phyloP scores from a whole-genome alignment of 202 grass and related monocot species.

The Saccharum hybrid region DNA sequence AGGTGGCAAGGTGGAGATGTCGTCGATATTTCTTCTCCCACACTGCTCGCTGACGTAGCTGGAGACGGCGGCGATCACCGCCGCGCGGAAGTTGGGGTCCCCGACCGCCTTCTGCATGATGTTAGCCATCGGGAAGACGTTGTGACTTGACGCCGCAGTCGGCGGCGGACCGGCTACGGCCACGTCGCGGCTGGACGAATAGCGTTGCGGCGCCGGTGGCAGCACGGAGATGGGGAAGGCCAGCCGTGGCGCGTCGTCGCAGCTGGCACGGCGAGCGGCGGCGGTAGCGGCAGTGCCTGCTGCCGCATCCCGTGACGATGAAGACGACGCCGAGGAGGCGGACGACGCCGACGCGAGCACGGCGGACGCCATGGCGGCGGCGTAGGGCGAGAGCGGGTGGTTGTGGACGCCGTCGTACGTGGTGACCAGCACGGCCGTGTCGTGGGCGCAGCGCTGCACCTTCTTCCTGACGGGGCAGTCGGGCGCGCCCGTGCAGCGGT shows the following conservation, averaged over 20 bases:
- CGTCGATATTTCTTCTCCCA: conserved; percentile 8
- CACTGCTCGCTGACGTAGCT: conserved; percentile 53
- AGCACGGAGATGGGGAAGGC: neutral
- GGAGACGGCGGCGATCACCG: conserved; percentile 54
- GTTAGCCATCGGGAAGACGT: conserved; percentile 14
- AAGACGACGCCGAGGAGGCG: neutral
- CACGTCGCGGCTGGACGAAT: neutral
- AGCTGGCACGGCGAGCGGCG: neutral
- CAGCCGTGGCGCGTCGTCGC: neutral
- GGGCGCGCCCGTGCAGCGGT: conserved; percentile 68
- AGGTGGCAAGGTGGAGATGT: conserved; percentile 13
- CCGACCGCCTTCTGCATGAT: conserved; percentile 51
- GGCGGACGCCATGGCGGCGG: conserved; percentile 56
- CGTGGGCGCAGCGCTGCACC: conserved; percentile 61
- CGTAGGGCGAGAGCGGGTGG: conserved; percentile 57
- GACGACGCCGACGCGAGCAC: conserved; percentile 42
- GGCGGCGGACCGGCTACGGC: neutral
- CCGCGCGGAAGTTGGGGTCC: conserved; percentile 63
- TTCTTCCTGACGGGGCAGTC: conserved; percentile 77
- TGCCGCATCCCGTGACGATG: neutral
- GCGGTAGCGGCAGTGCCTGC: neutral
- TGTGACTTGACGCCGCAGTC: neutral
- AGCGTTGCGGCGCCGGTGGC: neutral
- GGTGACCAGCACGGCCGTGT: conserved; percentile 61
- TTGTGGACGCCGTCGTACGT: conserved; percentile 77